phyloP scores from a whole-genome alignment of 148 eudicot species.

The Rhododendron ovatum region DNA sequence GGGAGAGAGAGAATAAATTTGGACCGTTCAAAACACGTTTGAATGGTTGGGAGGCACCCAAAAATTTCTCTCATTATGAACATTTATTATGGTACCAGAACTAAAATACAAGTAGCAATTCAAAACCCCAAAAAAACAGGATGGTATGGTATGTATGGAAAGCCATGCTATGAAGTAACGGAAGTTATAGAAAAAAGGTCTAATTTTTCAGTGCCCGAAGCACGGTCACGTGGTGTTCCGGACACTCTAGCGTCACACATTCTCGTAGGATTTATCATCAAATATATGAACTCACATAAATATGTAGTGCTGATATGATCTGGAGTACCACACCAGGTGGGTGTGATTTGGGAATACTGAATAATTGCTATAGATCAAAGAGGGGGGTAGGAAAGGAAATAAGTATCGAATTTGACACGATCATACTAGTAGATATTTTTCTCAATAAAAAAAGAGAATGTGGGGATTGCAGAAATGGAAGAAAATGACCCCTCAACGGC shows the following conservation, averaged over 20 bases:
- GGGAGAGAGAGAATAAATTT: too few relatives aligned
- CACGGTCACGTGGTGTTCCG: not conserved
- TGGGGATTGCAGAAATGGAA: not conserved
- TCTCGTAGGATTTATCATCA: too few relatives aligned
- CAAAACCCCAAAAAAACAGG: not conserved
- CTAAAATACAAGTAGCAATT: not conserved
- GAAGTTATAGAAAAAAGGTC: not conserved
- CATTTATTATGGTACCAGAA: not conserved
- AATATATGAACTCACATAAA: too few relatives aligned
- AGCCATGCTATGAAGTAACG: not conserved
- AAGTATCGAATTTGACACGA: too few relatives aligned
- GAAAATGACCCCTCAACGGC: constrained; percentile 33
- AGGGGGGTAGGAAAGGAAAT: too few relatives aligned
- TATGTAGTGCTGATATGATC: not conserved
- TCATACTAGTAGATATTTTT: too few relatives aligned
- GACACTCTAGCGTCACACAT: not conserved
- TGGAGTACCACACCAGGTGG: too few relatives aligned
- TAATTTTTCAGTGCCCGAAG: not conserved
- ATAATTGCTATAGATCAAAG: too few relatives aligned
- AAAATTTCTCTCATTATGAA: not conserved
- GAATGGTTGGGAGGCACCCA: too few relatives aligned
- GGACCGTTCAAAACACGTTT: too few relatives aligned
- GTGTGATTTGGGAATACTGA: too few relatives aligned
- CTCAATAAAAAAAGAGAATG: not conserved
- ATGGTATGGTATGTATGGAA: not conserved